A percentile compares a stretch with the other conserved stretches of the same genome.
Conservation (phyloP, 176 grass and related monocot species). For the Urochloa ruziziensis region DNA sequence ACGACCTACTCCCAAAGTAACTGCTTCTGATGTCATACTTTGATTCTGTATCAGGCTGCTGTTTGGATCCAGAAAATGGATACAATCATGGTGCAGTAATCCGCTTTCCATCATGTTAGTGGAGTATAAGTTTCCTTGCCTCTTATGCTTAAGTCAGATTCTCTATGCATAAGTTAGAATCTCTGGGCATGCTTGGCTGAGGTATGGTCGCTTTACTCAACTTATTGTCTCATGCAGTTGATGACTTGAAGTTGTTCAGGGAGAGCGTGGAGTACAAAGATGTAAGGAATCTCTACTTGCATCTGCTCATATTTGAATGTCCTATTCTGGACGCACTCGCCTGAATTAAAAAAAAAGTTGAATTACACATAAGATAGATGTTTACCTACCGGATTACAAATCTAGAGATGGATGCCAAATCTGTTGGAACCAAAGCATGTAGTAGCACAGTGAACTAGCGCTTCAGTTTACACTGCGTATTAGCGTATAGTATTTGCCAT, state of each 20-base stretch:
- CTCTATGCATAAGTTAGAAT: background rate
- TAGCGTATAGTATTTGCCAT: too few species aligned
- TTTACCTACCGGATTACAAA: conserved; percentile 1
- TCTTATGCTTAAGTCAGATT: background rate
- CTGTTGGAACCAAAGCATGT: background rate
- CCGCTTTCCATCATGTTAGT: conserved; percentile 90
- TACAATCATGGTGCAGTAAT: conserved; percentile 80
- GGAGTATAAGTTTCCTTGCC: background rate
- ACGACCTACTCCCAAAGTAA: too few species aligned
- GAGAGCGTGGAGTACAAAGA: conserved; percentile 62
- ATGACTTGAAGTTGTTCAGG: conserved; percentile 71
- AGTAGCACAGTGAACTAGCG: background rate
- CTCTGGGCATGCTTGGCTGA: background rate
- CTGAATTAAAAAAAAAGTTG: background rate
- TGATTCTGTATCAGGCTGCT: conserved; percentile 49
- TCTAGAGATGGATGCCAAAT: background rate
- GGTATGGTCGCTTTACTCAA: background rate
- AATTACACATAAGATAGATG: background rate
- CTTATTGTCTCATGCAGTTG: conserved; percentile 47
- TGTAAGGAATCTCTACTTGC: conserved; percentile 53
- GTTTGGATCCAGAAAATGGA: conserved; percentile 49
- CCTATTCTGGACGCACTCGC: background rate
- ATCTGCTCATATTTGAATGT: conserved; percentile 2
- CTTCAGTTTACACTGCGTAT: background rate
- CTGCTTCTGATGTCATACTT: conserved; percentile 14